phyloP scores from a whole-genome alignment of 495 filamentous ascomycete species.

The Aspergillus biplanus region DNA sequence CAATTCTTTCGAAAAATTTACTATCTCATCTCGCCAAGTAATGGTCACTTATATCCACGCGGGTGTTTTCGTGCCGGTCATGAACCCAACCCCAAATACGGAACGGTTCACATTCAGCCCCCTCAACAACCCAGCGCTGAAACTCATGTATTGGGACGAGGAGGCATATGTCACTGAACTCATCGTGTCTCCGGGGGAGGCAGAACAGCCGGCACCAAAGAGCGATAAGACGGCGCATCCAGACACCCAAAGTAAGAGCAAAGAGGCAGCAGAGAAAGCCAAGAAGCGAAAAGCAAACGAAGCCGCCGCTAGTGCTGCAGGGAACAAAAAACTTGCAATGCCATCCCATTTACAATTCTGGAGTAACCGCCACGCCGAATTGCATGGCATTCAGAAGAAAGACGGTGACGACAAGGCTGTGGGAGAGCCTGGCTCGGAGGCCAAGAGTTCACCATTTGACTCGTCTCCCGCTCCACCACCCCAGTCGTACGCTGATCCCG shows the following conservation, averaged over 20 bases:
- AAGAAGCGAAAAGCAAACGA: slow-evolving; percentile 73
- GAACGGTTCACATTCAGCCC: slow-evolving; percentile 73
- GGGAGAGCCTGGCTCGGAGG: slow-evolving; percentile 19
- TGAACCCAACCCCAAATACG: slow-evolving; percentile 57
- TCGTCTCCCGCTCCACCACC: slow-evolving; percentile 33
- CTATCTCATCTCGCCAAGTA: slow-evolving; percentile 78
- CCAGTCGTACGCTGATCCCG: slow-evolving; percentile 71
- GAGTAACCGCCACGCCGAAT: slow-evolving; percentile 82
- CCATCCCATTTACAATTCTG: slow-evolving; percentile 82
- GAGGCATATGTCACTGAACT: slow-evolving; percentile 73
- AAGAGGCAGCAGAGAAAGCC: slow-evolving; percentile 60
- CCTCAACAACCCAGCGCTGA: slow-evolving; percentile 67
- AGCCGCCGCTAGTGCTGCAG: slow-evolving; percentile 35
- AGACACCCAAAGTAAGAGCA: slow-evolving; percentile 40
- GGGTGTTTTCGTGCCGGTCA: slow-evolving; percentile 81
- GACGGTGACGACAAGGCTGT: slow-evolving; percentile 32
- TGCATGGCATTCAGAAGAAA: slow-evolving; percentile 63
- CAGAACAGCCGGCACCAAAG: slow-evolving; percentile 35
- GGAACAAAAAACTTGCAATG: slow-evolving; percentile 54
- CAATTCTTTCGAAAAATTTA: slow-evolving; percentile 78
- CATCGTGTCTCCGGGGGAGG: slow-evolving; percentile 58
- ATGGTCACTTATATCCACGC: slow-evolving; percentile 80
- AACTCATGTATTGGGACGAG: slow-evolving; percentile 84
- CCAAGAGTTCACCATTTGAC: slow-evolving; percentile 18
- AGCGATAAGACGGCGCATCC: slow-evolving; percentile 37